Evolutionary conservation across 441 rosid genomes (phyloP).

Genomic region (Hura crepitans): DNA sequence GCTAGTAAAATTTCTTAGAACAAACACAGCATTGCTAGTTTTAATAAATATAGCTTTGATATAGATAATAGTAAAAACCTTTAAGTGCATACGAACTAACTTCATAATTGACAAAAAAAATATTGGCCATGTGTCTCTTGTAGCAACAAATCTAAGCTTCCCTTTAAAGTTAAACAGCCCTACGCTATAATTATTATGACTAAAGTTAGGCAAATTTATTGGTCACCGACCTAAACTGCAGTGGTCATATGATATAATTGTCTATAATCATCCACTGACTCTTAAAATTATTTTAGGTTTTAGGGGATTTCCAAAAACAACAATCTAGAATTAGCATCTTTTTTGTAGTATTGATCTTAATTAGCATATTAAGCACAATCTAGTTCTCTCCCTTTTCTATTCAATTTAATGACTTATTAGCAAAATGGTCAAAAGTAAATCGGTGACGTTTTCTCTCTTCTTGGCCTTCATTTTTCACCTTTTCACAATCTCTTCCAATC

Average conservation of each 20-base stretch:
- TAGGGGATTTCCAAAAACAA: constrained; percentile 1
- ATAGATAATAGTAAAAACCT: too few relatives aligned
- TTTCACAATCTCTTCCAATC: constrained; percentile 14
- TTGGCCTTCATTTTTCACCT: constrained; percentile 16
- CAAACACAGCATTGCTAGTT: too few relatives aligned
- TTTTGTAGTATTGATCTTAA: background rate
- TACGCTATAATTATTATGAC: too few relatives aligned
- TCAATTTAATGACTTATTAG: background rate
- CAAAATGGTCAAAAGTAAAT: constrained; percentile 13
- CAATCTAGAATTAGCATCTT: background rate
- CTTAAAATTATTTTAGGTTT: background rate
- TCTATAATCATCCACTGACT: background rate
- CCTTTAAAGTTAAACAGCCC: too few relatives aligned
- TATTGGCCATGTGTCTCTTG: too few relatives aligned
- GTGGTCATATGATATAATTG: background rate
- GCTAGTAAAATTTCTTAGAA: background rate
- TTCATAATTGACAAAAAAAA: too few relatives aligned
- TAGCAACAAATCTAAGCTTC: too few relatives aligned
- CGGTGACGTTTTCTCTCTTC: constrained; percentile 15
- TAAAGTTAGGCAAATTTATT: too few relatives aligned
- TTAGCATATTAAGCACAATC: background rate
- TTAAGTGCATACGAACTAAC: too few relatives aligned
- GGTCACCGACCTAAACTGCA: too few relatives aligned
- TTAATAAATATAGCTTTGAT: too few relatives aligned
- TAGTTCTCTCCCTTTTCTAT: too few relatives aligned